Base-by-base conservation (phyloP, 2,329 filamentous ascomycete genomes). In the Chrysoporthe deuterocubensis region DNA sequence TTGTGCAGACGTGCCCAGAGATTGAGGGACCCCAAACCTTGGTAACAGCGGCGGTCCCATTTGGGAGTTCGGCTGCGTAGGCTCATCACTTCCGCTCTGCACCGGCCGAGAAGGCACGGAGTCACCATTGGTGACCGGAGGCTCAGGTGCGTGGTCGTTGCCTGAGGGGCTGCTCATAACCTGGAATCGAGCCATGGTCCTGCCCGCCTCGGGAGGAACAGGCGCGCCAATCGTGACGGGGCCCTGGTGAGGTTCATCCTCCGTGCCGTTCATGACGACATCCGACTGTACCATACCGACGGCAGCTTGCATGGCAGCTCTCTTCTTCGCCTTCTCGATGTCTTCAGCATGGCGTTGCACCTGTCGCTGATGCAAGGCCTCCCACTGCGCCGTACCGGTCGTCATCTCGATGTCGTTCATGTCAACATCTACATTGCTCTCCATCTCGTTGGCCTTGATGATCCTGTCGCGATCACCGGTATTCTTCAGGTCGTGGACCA, bases 341-440 rank as follows among this genome's bases (percentile, higher is more conserved):
- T 82, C 83, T 72, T 87, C 82, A 67, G 82, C 85, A 58, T 84
- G 86, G 65, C 92, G 86, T 75, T 90, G 87, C 59, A 90, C 76
- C 76, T 96, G 92, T 60, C 92, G 85, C 62, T 87, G 81, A 77
- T 96, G 94, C 3, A 97, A 86, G 13, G 66, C 66, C 37, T 67
- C 68, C 34, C 65, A 67, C 4, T 65, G 62, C 34, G 62, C 62
- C 52, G 91, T 83, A 13, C 82, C 83, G 16, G 91, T 88, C 71
- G 92, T 85, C 54, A 84, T 83, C 74, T 93, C 90, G 67, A 97
- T 89, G 59, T 87, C 88, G 76, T 89, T 89, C 71, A 98, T 91
- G 78, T 98, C 95, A 44, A 98, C 95, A 76, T 97, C 94, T 2
- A 97, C 95, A 75, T 98, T 98, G 32, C 93, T 89, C 46, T 94